Base-by-base conservation (phyloP, 768 basidiomycete genomes). In the Macrocybe gigantea region DNA sequence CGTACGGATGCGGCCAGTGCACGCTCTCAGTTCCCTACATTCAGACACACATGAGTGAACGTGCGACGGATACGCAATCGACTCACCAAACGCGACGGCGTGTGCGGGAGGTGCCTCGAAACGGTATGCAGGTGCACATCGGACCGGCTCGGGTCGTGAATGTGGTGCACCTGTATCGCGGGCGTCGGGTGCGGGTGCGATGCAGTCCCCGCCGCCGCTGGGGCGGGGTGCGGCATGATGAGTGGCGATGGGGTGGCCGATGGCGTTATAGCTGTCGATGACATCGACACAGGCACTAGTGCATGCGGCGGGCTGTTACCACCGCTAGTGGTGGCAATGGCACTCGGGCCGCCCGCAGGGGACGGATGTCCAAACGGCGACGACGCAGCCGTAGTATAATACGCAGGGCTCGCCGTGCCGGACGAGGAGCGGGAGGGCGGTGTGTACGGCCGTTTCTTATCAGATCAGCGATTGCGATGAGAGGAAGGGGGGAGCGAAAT, bases 401-500 rank as follows among this genome's bases (percentile, higher is more conserved):
- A 63, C 7, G 74, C 68, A 29, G 77, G 78, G 47, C 72, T 77
- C 5, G 76, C 65, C 2, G 77, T 72, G 6, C 78, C 79, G 5
- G 79, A 79, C 33, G 73, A 69, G 7, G 76, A 72, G 43, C 68
- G 67, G 22, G 75, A 73, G 48, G 64, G 57, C 35, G 64, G 64
- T n/a, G 64, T 68, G 56, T 47, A 67, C 22, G 77, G 72, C 12
- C 78, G 76, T 73, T 79, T 80, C 77, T 80, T 60, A 37, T 43
- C 46, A 44, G 44, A 39, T 42, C 43, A 33, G 13, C 34, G 39
- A 53, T 53, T 36, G 43, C 44, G 40, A 53, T 30, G 35, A 51
- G 48, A 13, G 29, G 43, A 12, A 48, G 51, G 41, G 31, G 44
- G 45, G 48, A 47, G 41, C 45, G 53, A 44, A 41, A 49, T 43